Evolutionary conservation across 192 early-diverging fungal species (phyloP), one percentile per base, ranked within the genome.

Genomic region (Cladochytrium replicatum): DNA sequence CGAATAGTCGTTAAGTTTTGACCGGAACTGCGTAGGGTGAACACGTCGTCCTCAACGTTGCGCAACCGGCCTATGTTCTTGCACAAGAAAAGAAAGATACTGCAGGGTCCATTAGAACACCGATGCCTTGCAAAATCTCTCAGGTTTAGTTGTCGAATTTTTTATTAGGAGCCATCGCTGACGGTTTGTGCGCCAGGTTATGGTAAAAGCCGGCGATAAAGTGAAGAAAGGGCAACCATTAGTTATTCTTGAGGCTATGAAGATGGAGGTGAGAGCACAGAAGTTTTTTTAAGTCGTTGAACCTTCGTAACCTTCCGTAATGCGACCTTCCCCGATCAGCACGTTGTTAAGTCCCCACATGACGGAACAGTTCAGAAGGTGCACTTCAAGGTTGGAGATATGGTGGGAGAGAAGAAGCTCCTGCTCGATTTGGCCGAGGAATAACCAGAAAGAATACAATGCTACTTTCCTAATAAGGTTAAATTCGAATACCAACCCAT

Each of bases 111-210:
- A 75, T 97, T 25, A 82, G 78, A 34, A 85, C 93, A 13, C 93
- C 93, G 8, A 97, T 97, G 93, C 91, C 93, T 11, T 94, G 93
- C 77, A 91, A 89, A 71, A 93, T 97, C 48, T 85, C 89, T 17
- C 84, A 85, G 62, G 56, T 58, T n/a, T n/a, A n/a, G n/a, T n/a
- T n/a, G 8, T 27, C 9, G 27, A 53, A 8, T 8, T 13, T 8
- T 9, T 9, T 6, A 15, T 8, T 24, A 6, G 27, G 27, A 31
- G 17, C 27, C 21, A 8, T 8, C 17, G 27, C 8, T 24, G 7
- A 6, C n/a, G n/a, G n/a, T 11, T 5, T 47, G 23, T 6, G 24
- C 6, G 22, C 29, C 41, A 58, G 29, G 78, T 95, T 0, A 59
- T 76, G 34, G 78, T 87, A 1, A 68, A 81, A 46, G 60, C 77